Base-by-base conservation (phyloP, 2,329 filamentous ascomycete species). In the Nigrograna mackinnonii region DNA sequence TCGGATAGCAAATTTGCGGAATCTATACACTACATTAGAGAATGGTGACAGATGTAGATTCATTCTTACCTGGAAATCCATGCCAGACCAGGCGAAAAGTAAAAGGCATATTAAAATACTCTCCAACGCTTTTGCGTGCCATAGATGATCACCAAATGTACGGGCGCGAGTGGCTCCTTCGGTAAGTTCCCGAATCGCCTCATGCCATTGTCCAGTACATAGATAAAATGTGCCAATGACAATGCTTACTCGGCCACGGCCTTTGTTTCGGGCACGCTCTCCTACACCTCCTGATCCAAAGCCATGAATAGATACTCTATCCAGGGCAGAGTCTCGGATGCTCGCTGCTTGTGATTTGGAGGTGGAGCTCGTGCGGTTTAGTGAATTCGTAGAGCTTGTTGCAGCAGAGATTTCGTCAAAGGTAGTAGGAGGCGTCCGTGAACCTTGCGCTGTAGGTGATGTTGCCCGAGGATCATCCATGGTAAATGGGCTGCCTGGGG, bases 91-190 rank as follows among this genome's bases (percentile, higher is more conserved):
- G 21, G 85, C 87, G 48, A 95, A 83, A 57, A 97, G 80, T 30
- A 97, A 63, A 53, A 97, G 78, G 60, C 87, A 90, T 19, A 95
- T 78, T 35, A 94, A 74, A 46, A 95, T 89, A 20, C 91, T 84
- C 64, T 99, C 95, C 16, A 99, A 76, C 1, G 90, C 91, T 69
- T 97, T 97, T 14, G 89, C 94, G 70, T 96, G 90, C 92, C 94
- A 99, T n/a, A 97, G 68, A 68, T 96, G 89, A 68, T 99, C 94
- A 57, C 90, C 91, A 44, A 88, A 80, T 26, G 83, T 84, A 56
- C 89, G 86, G 13, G 90, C 86, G 54, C 86, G 83, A 7, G 81
- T 80, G 2, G 88, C 91, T 40, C 87, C 89, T 46, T 96, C 92
- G 7, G 83, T 77, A 17, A 96, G 79, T 62, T 95, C 89, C 64